Evolutionary conservation across 306 rosid genomes (phyloP), one percentile per base, ranked within the genome.

Genomic region (Glycine soja): DNA sequence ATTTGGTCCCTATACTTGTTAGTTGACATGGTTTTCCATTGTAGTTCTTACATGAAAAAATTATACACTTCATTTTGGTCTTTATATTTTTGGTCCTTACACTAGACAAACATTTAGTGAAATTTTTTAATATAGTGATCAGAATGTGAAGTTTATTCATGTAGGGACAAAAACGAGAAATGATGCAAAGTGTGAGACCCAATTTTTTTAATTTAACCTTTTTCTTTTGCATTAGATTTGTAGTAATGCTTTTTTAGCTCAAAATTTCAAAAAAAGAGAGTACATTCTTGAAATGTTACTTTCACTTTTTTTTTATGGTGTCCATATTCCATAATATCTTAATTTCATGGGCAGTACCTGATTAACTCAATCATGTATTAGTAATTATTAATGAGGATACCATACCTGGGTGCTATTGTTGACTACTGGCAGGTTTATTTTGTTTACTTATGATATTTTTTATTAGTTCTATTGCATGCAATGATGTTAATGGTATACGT

Each of bases 361-460:
- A 43, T 58, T n/a, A 67, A 67, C 56, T 57, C 42, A 66, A 73
- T 66, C 56, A 78, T 24, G 59, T n/a, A 2, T 30, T 38, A 45
- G 74, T 58, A 48, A 16, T 68, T 74, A 79, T 68, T 74, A 36
- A 73, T 15, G 52, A 73, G 59, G 84, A 74, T 50, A 56, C 10
- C 8, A 16, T 51, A 59, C 66, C 62, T 54, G 76, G 63, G 69
- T 30, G 61, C 68, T 56, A 38, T 64, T 62, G 19, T 24, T 32
- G 46, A 19, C 42, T 70, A 24, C 61, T 67, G 4, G 14, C 40
- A 69, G 72, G 77, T 36, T 70, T 47, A 54, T 50, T 82, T 67
- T 57, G 46, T 75, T 46, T 57, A 59, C 40, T 34, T 68, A 47
- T n/a, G 65, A 69, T 76, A 36, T 24, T 76, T 36, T 62, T 34